These are phyloP conservation scores for Trichosporon sp. DNA, from an alignment of 1,284 basidiomycete genomes.

Conservation along the genomic window DNA sequence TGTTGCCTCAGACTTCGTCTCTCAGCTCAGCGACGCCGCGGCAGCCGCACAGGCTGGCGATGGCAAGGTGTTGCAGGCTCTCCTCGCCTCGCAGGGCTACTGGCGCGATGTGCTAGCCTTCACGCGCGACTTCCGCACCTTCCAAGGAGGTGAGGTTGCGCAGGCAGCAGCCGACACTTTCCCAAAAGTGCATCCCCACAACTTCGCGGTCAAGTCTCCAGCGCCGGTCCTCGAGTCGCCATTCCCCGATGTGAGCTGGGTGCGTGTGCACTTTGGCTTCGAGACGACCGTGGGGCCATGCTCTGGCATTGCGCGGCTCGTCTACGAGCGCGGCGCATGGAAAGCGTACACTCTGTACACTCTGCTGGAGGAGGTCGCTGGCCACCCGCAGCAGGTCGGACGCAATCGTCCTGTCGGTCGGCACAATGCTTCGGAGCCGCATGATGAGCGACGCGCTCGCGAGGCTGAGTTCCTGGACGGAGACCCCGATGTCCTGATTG, in stretches of 20 bases:
- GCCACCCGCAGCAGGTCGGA: slow-evolving; percentile 52
- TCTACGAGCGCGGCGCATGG: slow-evolving; percentile 55
- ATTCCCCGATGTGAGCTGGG: slow-evolving; percentile 58
- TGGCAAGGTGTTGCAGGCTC: not conserved
- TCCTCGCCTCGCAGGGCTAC: slow-evolving; percentile 8
- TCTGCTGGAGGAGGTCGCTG: slow-evolving; percentile 56
- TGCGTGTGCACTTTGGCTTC: slow-evolving; percentile 58
- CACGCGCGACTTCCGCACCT: slow-evolving; percentile 34
- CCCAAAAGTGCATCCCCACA: slow-evolving; percentile 39
- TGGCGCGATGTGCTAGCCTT: slow-evolving; percentile 27
- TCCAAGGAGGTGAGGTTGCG: slow-evolving; percentile 24
- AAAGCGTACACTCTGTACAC: slow-evolving; percentile 58
- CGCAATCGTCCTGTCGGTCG: slow-evolving; percentile 37
- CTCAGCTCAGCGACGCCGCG: not conserved
- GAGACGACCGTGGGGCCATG: slow-evolving; percentile 53
- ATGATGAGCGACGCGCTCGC: slow-evolving; percentile 28
- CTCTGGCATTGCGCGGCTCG: slow-evolving; percentile 56
- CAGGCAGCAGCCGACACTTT: slow-evolving; percentile 47
- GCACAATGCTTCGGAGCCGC: slow-evolving; percentile 33
- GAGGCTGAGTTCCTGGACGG: slow-evolving; percentile 50
- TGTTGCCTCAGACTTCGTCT: slow-evolving; percentile 5
- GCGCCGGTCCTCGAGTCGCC: slow-evolving; percentile 46
- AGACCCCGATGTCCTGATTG: slow-evolving; percentile 48
- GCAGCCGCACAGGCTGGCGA: not conserved
- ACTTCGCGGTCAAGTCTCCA: slow-evolving; percentile 46